phyloP scores from a whole-genome alignment of 768 basidiomycete genomes.

The Russula olivacea region DNA sequence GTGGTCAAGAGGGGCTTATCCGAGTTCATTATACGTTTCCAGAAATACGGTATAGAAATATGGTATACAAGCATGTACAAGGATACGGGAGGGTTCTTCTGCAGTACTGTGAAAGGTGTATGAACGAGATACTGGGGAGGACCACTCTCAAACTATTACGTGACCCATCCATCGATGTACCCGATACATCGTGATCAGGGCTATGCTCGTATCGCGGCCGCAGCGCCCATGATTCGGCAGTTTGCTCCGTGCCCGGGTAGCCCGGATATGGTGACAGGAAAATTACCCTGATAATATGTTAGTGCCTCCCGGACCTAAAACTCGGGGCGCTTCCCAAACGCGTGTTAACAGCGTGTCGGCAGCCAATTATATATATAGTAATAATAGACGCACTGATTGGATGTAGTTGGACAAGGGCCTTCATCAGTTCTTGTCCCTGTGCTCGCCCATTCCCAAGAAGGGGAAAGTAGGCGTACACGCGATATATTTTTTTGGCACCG shows the following conservation, averaged over 20 bases:
- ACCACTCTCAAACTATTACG: conserved; percentile 19
- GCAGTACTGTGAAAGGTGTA: conserved; percentile 3
- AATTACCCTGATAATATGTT: conserved; percentile 24
- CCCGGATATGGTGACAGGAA: conserved; percentile 17
- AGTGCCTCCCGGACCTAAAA: conserved; percentile 22
- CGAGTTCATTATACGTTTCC: conserved; percentile 14
- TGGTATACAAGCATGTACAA: conserved; percentile 19
- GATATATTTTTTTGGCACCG: conserved; percentile 21
- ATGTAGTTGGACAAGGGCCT: conserved; percentile 22
- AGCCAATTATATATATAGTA: conserved; percentile 3
- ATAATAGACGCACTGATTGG: conserved; percentile 20
- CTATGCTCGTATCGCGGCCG: conserved; percentile 20
- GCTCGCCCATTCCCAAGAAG: conserved; percentile 23
- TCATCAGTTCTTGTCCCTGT: conserved; percentile 23
- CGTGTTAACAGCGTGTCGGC: conserved; percentile 22
- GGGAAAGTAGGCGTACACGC: conserved; percentile 23
- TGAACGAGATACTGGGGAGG: conserved; percentile 12
- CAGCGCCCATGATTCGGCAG: conserved; percentile 24
- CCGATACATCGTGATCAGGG: conserved; percentile 23
- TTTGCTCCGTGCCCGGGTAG: conserved; percentile 17
- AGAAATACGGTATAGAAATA: conserved; percentile 14
- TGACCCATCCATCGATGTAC: conserved; percentile 22
- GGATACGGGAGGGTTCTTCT: conserved; percentile 15
- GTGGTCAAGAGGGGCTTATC: conserved; percentile 15
- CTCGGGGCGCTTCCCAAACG: conserved; percentile 20